A percentile compares a stretch with the other conserved stretches of the same genome.
Conservation (phyloP, 208 protist genomes). For the Leishmania major region DNA sequence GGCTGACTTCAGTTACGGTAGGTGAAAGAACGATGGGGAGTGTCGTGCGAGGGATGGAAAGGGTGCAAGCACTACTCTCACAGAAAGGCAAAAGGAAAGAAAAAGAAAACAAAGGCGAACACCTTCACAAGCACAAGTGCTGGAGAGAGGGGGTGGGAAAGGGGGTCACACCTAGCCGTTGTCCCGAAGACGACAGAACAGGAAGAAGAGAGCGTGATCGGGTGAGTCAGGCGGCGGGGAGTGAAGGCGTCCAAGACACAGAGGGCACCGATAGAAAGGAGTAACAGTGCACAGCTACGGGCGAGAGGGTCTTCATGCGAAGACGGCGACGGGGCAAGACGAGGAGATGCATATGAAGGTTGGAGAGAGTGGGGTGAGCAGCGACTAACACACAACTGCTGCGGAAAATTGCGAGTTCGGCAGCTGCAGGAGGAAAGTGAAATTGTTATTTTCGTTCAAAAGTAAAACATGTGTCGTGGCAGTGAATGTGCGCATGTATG, state of each 20-base stretch:
- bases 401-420: background rate
- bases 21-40: background rate
- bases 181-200: background rate
- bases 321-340: background rate
- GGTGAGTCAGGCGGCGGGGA: background rate
- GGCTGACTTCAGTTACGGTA: background rate
- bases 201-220: constrained; percentile 3
- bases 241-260: background rate
- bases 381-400: background rate
- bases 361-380: background rate
- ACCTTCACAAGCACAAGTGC: background rate
- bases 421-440: background rate
- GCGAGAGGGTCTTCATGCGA: background rate
- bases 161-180: background rate
- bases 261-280: background rate
- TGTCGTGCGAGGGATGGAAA: background rate
- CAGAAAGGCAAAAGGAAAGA: background rate
- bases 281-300: background rate
- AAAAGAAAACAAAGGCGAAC: background rate
- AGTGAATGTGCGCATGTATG: background rate
- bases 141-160: background rate
- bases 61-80: background rate
- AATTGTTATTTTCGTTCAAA: background rate
- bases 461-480: background rate
- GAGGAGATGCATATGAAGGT: background rate